These are phyloP conservation scores for Biscogniauxia mediterranea DNA, from an alignment of 2,329 filamentous ascomycete species.

Conservation along the genomic window DNA sequence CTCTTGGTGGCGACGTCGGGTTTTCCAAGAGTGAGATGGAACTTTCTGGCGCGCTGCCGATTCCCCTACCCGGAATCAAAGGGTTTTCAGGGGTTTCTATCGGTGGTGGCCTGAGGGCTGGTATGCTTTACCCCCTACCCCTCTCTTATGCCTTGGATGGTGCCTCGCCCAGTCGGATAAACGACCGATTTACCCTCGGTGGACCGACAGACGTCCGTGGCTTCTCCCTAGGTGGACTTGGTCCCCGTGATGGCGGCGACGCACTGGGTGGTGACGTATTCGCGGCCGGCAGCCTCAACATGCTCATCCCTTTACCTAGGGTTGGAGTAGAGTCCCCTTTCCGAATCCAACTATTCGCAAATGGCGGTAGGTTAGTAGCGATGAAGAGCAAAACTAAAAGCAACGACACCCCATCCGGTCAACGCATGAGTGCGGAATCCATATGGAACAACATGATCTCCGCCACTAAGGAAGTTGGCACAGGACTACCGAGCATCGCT, in stretches of 20 bases:
- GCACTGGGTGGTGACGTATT: conserved; percentile 90
- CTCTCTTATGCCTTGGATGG: conserved; percentile 53
- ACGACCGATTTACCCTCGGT: conserved; percentile 92
- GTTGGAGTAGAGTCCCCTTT: conserved; percentile 81
- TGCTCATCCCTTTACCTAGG: conserved; percentile 81
- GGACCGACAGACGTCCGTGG: conserved; percentile 93
- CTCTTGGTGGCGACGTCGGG: conserved; percentile 83
- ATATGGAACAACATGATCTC: conserved; percentile 53
- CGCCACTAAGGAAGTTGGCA: conserved; percentile 69
- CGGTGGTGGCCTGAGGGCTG: conserved; percentile 76
- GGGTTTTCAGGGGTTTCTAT: conserved; percentile 77
- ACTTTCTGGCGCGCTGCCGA: conserved; percentile 70
- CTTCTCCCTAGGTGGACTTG: conserved; percentile 85
- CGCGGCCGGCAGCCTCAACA: conserved; percentile 81
- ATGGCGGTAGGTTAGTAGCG: conserved; percentile 80
- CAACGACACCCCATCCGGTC: conserved; percentile 33
- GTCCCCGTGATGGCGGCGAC: conserved; percentile 82
- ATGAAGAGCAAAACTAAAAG: conserved; percentile 59
- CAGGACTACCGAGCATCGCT: conserved; percentile 78
- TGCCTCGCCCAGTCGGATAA: conserved; percentile 72
- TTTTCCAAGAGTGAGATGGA: conserved; percentile 93
- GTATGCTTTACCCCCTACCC: conserved; percentile 79
- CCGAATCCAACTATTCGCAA: conserved; percentile 86
- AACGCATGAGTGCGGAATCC: conserved; percentile 39
- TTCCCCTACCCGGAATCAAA: conserved; percentile 67